Conservation (phyloP, 129 eudicot genomes). For the Solidago caesia region DNA sequence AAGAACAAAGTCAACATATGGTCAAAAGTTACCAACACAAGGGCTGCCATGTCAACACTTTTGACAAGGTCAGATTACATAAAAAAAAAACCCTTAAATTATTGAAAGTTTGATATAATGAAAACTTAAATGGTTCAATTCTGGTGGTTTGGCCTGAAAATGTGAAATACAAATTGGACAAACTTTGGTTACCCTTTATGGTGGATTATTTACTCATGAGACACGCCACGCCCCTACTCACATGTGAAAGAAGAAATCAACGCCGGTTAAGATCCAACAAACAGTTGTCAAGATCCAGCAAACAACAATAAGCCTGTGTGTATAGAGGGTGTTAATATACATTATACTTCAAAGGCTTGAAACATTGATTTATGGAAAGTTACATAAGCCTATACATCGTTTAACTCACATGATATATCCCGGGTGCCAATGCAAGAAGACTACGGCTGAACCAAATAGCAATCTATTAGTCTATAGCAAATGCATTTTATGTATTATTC, state of each 20-base stretch:
- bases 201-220: background rate
- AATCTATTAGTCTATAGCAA: conserved; percentile 33
- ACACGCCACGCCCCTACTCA: conserved; percentile 29
- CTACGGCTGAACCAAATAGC: conserved; percentile 51
- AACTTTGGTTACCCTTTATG: background rate
- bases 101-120: too few relatives aligned
- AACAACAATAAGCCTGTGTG: conserved; percentile 41
- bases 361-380: background rate
- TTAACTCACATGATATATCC: conserved; percentile 56
- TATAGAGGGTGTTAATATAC: conserved; percentile 10
- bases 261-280: conserved; percentile 67
- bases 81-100: too few relatives aligned
- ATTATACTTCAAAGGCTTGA: background rate
- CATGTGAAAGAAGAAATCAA: conserved; percentile 64
- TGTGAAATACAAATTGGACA: too few relatives aligned
- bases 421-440: conserved; percentile 58
- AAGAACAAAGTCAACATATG: background rate
- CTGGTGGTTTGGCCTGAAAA: too few relatives aligned
- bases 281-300: conserved; percentile 64
- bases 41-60: background rate
- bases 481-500: conserved; percentile 2
- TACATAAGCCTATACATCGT: conserved; percentile 8
- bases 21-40: background rate
- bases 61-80: background rate
- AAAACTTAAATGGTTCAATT: too few relatives aligned